Base-by-base conservation (phyloP, 1,284 basidiomycete species). In the Inonotus obliquus region DNA sequence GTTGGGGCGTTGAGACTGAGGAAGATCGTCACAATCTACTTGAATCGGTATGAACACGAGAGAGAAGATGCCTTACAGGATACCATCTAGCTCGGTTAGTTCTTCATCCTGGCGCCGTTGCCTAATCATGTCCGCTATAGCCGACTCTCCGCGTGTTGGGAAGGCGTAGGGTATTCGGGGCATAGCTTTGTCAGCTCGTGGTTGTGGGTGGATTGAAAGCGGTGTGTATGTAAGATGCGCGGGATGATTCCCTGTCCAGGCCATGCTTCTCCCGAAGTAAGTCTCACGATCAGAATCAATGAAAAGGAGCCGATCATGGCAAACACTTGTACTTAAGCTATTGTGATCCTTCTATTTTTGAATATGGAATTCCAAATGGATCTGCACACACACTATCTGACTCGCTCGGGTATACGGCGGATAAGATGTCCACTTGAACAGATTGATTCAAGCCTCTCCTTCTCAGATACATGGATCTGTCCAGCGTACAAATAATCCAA, bases 1-100 rank as follows among this genome's bases (percentile, higher is more conserved):
- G 75, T 71, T 0, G 81, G 80, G 3, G 77, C 76, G 65, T 82
- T 80, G 1, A 83, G 69, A 5, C 62, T 63, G 44, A 23, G 9
- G 25, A 25, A 37, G 6, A 19, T 27, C 10, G 32, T 5, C 21
- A 27, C 29, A 19, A 23, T 51, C 2, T 45, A 52, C 10, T 60
- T 29, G 19, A 2, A 41, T 54, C 51, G 19, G 32, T 37, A 35
- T 11, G 17, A 13, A 52, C 32, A 52, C 17, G 19, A 17, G n/a
- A n/a, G n/a, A n/a, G n/a, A n/a, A n/a, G 27, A 52, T n/a, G 13
- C 51, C 60, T 21, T 52, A 63, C 62, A 67, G 38, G 11, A 67
- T 53, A 13, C 64, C 65, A 56, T 67, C 65, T 25, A 67, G 48
- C 4, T 39, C 48, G 37, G 60, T 62, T 27, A 67, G 58, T 56